Evolutionary conservation across 225 moss, liverwort and hornwort genomes (phyloP), one percentile per base, ranked within the genome.

Genomic region (Physcomitrellopsis africana): DNA sequence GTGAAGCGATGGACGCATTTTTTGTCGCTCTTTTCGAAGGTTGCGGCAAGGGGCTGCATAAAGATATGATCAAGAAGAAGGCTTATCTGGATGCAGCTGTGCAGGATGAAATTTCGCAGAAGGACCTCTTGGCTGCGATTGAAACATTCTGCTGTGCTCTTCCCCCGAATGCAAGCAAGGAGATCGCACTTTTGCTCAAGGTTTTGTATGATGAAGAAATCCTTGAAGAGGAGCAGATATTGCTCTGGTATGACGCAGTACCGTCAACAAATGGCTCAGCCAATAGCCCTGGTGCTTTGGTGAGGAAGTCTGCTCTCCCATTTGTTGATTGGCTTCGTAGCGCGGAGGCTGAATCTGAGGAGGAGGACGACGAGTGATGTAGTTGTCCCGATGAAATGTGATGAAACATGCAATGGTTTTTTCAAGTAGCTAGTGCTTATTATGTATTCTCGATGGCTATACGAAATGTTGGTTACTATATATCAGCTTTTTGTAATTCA

Each of bases 261-360:
- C 77, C 77, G 1, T 71, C 47, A 69, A 75, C 48, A 6, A 82
- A 82, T 2, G 75, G 78, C 29, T 27, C 74, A 23, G 74, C 58
- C 2, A 89, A 84, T 11, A 84, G 82, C 11, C 60, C 77, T 0
- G 82, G 73, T 32, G 52, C 51, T 9, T 72, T 75, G 46, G 87
- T 94, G 46, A 80, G 86, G 63, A 94, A 89, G 65, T 81, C 75
- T 10, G 94, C 94, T 0, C 92, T 87, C 7, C 94, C 93, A 19
- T 92, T 94, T 18, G 93, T 94, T 12, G 90, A 91, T 53, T 97
- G 97, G 97, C 91, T 97, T 49, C 87, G 90, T 0, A 92, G 92
- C 70, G 97, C 97, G 0, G 97, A 97, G 84, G 91, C 97, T 1
- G 97, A 97, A 67, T 78, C 90, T 0, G 90, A 88, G 44, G 88